A percentile compares a stretch with the other conserved stretches of the same genome.
These are phyloP conservation scores for Vachellia pachyceras DNA, from an alignment of 306 rosid genomes.

Conservation along the genomic window DNA sequence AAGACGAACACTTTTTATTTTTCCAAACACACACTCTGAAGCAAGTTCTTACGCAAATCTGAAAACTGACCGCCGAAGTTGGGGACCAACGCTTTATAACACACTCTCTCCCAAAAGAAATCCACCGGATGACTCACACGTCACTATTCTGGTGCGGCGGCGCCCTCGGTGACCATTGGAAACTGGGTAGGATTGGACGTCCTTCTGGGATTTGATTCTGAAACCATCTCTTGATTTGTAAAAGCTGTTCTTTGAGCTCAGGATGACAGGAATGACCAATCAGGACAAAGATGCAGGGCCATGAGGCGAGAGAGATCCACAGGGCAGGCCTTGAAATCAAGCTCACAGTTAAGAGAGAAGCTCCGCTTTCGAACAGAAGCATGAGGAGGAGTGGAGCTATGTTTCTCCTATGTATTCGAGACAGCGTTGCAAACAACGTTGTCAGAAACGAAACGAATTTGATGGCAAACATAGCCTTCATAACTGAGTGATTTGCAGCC, in stretches of 20 bases:
- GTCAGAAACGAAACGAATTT: neutral
- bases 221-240: neutral
- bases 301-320: neutral
- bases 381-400: neutral
- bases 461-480: neutral
- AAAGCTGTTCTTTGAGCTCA: constrained; percentile 3
- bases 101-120: no score
- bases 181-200: no score
- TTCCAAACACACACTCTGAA: no score
- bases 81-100: no score
- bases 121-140: no score
- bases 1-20: no score
- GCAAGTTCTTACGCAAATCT: no score
- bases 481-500: neutral
- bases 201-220: neutral
- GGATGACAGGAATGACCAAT: neutral
- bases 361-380: neutral
- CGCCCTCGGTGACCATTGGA: no score
- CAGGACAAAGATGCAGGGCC: neutral
- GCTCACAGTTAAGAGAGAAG: neutral
- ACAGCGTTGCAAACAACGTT: neutral
- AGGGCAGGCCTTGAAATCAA: neutral
- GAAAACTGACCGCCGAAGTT: no score
- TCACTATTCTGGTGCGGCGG: no score
- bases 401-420: neutral